These are phyloP conservation scores for Phytophthora europaea DNA, from an alignment of 352 stramenopile species.

Conservation along the genomic window DNA sequence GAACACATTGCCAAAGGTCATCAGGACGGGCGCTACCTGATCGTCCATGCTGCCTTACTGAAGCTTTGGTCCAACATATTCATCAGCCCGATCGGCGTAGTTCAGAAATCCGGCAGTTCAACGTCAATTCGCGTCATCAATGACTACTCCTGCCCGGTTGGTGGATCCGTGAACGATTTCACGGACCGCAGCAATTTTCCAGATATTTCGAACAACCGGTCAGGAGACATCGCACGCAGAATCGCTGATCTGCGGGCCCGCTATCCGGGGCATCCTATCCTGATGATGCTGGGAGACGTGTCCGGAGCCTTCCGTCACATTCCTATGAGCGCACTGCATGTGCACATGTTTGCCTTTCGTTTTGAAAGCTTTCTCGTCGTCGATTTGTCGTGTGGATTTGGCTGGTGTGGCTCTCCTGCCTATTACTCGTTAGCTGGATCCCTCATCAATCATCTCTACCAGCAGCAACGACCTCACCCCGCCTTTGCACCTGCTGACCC, in stretches of 20 bases:
- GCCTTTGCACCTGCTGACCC: background rate
- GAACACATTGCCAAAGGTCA: slow-evolving; percentile 9
- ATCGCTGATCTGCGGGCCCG: no score
- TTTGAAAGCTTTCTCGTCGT: background rate
- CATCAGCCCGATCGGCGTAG: background rate
- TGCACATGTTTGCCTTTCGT: background rate
- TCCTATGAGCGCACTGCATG: background rate
- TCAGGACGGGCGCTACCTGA: slow-evolving; percentile 2
- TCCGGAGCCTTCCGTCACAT: background rate
- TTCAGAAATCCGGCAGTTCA: no score
- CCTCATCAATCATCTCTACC: background rate
- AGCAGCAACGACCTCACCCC: background rate
- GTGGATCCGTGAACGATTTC: slow-evolving; percentile 9
- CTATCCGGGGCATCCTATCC: no score
- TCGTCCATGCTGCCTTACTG: slow-evolving; percentile 1
- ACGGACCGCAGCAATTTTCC: slow-evolving; percentile 2
- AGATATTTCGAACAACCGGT: background rate
- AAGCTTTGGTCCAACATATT: background rate
- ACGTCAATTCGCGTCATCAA: slow-evolving; percentile 4
- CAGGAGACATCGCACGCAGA: no score
- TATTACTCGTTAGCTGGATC: background rate
- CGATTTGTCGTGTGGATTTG: background rate
- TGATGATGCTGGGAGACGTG: background rate
- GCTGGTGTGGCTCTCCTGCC: background rate
- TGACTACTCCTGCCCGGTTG: background rate